Evolutionary conservation across 2,329 filamentous ascomycete genomes (phyloP), one percentile per base, ranked within the genome.

Genomic region (Apiospora rasikravindrae): DNA sequence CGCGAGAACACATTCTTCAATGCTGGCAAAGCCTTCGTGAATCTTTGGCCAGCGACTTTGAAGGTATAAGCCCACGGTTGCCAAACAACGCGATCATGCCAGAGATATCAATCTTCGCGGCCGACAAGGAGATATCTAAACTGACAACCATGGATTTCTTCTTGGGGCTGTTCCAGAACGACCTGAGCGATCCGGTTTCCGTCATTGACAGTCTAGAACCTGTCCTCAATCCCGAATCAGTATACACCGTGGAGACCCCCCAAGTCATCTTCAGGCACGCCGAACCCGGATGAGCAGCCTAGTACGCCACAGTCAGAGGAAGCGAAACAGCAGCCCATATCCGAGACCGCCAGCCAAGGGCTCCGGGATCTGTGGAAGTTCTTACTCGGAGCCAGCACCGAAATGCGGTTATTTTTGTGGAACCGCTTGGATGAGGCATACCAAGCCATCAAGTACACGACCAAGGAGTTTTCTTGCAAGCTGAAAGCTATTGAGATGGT

Each of bases 131-230:
- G 80, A 92, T 98, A 37, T 96, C 94, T 16, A 95, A 95, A 77
- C 87, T 98, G 45, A 98, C 94, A 19, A 98, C 96, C 0, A 96
- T 97, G 89, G 96, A 98, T 79, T 98, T 98, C 81, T 98, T 99
- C 82, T 87, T 95, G 69, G 94, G 92, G 49, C 89, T 99, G 0
- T 98, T 98, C 80, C 93, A 94, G 73, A 91, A 95, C 49, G 93
- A 96, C 72, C 89, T 92, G 72, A 91, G 92, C 67, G 92, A 98
- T 76, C 94, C 96, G 0, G 89, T 96, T 16, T 88, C 92, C 6
- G 90, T 98, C 26, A 98, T 99, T 72, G 95, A 98, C 78, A 96
- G 92, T 40, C 85, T 99, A 47, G 96, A 99, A 78, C 96, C 96
- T 4, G 93, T 99, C 13, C 86, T 99, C 6, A 96, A 98, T 74